Conservation (phyloP, 2,329 filamentous ascomycete species). For the Colletotrichum cereale region DNA sequence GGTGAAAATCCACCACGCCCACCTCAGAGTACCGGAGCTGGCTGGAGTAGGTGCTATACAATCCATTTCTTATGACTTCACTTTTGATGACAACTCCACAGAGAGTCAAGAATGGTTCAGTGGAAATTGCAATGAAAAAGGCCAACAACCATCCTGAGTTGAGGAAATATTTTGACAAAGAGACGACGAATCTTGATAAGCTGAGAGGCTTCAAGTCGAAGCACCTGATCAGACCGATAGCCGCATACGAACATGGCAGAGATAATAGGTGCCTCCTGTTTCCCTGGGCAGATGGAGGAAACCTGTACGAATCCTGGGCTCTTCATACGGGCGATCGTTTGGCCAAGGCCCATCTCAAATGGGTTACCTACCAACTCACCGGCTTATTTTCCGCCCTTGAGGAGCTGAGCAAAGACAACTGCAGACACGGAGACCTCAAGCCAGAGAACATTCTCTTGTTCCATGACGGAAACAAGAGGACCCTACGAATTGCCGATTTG, state of each 20-base stretch:
- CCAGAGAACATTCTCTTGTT: constrained; percentile 30
- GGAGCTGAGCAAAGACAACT: background rate
- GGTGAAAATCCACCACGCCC: constrained; percentile 4
- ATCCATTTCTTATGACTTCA: background rate
- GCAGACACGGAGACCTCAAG: constrained; percentile 27
- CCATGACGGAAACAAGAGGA: rapidly evolving
- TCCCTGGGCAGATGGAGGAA: constrained; percentile 20
- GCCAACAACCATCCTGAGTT: background rate
- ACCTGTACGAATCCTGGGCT: constrained; percentile 7
- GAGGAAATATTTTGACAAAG: constrained; percentile 2
- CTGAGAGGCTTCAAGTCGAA: background rate
- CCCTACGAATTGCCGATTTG: background rate
- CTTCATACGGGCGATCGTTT: too few relatives aligned
- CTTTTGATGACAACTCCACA: background rate
- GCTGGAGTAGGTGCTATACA: background rate
- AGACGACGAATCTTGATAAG: background rate
- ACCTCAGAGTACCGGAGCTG: background rate
- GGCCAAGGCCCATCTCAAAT: rapidly evolving
- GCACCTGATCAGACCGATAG: constrained; percentile 16
- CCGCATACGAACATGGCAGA: background rate
- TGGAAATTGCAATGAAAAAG: constrained; percentile 2
- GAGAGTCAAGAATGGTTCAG: background rate
- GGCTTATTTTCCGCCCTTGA: background rate
- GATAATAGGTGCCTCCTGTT: constrained; percentile 19
- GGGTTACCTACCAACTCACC: background rate